Conservation (phyloP, 495 filamentous ascomycete genomes). For the Achaetomiella virescens region DNA sequence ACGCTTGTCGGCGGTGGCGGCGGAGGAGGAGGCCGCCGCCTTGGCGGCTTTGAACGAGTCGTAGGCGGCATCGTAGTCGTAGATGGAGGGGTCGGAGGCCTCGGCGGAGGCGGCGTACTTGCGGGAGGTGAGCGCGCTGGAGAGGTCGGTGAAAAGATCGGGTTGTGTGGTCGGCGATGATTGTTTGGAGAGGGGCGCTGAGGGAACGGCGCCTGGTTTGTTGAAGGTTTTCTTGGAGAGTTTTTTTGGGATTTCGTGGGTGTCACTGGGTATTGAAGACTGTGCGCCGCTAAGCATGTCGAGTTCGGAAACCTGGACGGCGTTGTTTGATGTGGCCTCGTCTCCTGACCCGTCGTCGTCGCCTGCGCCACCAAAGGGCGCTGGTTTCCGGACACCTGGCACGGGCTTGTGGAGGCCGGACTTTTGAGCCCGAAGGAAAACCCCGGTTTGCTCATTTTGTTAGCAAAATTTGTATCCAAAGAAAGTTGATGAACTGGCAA, state of each 20-base stretch:
- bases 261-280: background rate
- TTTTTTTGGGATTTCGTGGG: slow-evolving; percentile 16
- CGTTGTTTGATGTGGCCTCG: slow-evolving; percentile 10
- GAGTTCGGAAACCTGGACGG: slow-evolving; percentile 21
- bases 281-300: slow-evolving; percentile 8
- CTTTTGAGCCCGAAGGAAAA: slow-evolving; percentile 40
- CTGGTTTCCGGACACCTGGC: slow-evolving; percentile 16
- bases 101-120: slow-evolving; percentile 53
- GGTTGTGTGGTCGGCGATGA: slow-evolving; percentile 17
- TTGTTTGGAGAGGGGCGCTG: slow-evolving; percentile 3
- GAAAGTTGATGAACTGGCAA: background rate
- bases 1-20: slow-evolving; percentile 42
- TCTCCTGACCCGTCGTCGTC: slow-evolving; percentile 22
- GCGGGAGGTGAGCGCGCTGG: slow-evolving; percentile 47
- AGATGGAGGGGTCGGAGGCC: slow-evolving; percentile 59
- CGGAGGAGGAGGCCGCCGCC: slow-evolving; percentile 20
- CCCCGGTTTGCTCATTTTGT: slow-evolving; percentile 23
- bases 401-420: slow-evolving; percentile 17
- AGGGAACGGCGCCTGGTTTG: slow-evolving; percentile 3
- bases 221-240: slow-evolving; percentile 36
- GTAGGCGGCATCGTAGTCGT: slow-evolving; percentile 71
- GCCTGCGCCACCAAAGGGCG: slow-evolving; percentile 25
- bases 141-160: slow-evolving; percentile 48
- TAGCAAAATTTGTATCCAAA: background rate
- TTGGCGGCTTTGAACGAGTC: slow-evolving; percentile 53